Base-by-base conservation (phyloP, 139 green algal species). In the Chlorella ohadii region DNA sequence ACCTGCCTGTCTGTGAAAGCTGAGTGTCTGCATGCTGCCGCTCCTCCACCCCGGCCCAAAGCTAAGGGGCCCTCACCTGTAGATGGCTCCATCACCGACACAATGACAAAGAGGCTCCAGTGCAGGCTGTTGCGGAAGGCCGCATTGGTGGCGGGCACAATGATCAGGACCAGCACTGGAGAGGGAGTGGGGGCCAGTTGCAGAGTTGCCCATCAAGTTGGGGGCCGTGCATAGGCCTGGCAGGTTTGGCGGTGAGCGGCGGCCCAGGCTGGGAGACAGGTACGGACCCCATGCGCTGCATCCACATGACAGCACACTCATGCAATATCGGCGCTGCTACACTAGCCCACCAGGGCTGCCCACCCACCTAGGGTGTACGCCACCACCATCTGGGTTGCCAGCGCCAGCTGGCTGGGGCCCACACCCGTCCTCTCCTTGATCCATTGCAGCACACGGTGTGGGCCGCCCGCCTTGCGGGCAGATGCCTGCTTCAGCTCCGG, bases 21-120 rank as follows among this genome's bases (percentile, higher is more conserved):
- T n/a, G n/a, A n/a, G n/a, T n/a, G n/a, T n/a, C n/a, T n/a, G n/a
- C 22, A 22, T 13, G 25, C 16, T 66, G 59, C 25, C 64, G 39
- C 64, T 31, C 23, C 28, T 15, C 64, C 64, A 12, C 11, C 64
- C n/a, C 66, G 27, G 15, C 5, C 31, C 13, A 31, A 72, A 11
- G 6, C 31, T 36, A 51, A 9, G 44, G 20, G 0, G 19, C 1
- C 13, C 81, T 38, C 71, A 71, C 81, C 81, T 15, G 81, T 74
- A 25, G 28, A 67, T 9, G 81, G 81, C 81, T 86, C 70, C 38
- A 86, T 11, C 9, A 86, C 70, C 0, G 71, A 47, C 16, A 81
- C 59, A 3, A 74, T 7, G 27, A 83, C 77, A 61, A 83, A 83
- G 0, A 83, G 77, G 1, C 38, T 33, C 82, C 82, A 86, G 25